phyloP scores from a whole-genome alignment of 306 rosid genomes.

The Canavalia gladiata region DNA sequence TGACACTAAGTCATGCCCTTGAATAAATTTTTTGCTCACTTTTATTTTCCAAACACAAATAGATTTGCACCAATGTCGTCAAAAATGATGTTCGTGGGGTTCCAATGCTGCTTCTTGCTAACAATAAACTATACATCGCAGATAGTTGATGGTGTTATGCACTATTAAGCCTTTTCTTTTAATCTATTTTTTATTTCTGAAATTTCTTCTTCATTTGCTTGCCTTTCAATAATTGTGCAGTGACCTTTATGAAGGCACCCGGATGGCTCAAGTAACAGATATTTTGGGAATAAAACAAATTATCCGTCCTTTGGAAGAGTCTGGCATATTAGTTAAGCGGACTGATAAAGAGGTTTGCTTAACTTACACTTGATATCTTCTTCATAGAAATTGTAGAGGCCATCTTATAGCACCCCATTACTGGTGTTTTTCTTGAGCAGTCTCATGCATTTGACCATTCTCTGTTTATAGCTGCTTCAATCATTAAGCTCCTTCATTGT shows the following conservation, averaged over 20 bases:
- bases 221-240: conserved; percentile 52
- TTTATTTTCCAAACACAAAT: conserved; percentile 10
- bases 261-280: conserved; percentile 71
- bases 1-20: not conserved
- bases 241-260: conserved; percentile 88
- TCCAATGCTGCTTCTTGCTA: not conserved
- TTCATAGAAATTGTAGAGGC: conserved; percentile 18
- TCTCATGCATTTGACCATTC: not conserved
- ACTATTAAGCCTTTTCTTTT: not conserved
- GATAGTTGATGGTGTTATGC: not conserved
- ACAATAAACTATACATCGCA: not conserved
- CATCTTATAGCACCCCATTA: not conserved
- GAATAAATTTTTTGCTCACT: not conserved
- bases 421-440: not conserved
- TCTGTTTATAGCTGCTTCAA: conserved; percentile 56
- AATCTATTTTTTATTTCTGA: conserved; percentile 1
- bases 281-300: conserved; percentile 66
- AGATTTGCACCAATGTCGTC: not conserved
- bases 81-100: not conserved
- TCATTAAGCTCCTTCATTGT: conserved; percentile 67
- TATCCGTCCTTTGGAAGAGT: conserved; percentile 67
- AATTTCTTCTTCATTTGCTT: conserved; percentile 35
- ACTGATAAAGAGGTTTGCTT: conserved; percentile 74
- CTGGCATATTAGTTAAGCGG: conserved; percentile 71
- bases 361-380: conserved; percentile 25